Percentiles rank a stretch among this genome's conserved stretches.
These are phyloP conservation scores for Umbilicus rupestris DNA, from an alignment of 164 flowering plant species.

Conservation along the genomic window DNA sequence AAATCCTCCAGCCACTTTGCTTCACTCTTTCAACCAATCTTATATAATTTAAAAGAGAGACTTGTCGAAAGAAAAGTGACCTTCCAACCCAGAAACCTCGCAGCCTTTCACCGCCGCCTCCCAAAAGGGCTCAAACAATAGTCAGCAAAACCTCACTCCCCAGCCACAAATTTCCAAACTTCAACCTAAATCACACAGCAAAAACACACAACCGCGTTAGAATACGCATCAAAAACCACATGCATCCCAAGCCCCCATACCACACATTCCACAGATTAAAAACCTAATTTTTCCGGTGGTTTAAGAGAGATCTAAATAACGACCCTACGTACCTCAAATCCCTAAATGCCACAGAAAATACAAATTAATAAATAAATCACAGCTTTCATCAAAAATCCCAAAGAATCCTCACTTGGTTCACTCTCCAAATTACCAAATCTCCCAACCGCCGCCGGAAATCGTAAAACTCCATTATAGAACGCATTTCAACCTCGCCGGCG, in stretches of 20 bases:
- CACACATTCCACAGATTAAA: not conserved
- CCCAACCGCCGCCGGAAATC: not conserved
- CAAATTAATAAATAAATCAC: not conserved
- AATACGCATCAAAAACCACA: not conserved
- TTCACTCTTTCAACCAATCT: not conserved
- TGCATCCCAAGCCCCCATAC: not conserved
- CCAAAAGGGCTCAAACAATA: not conserved
- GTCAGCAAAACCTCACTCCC: not conserved
- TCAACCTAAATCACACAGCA: not conserved
- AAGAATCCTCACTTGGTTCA: not conserved
- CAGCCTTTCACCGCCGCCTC: too few relatives aligned
- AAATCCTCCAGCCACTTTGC: constrained; percentile 8
- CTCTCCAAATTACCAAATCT: not conserved
- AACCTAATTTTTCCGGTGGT: not conserved
- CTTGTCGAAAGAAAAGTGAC: not conserved
- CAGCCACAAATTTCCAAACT: constrained; percentile 2
- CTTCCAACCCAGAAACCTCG: not conserved
- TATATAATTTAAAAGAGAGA: not conserved
- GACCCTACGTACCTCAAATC: not conserved
- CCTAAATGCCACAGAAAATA: not conserved
- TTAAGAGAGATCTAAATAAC: constrained; percentile 1
- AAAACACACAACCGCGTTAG: not conserved
- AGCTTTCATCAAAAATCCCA: not conserved
- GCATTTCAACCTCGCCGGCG: not conserved
- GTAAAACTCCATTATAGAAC: not conserved